Percentiles rank a stretch among this genome's conserved stretches.
Conservation (phyloP, 2,329 filamentous ascomycete genomes). For the Alternaria solani region DNA sequence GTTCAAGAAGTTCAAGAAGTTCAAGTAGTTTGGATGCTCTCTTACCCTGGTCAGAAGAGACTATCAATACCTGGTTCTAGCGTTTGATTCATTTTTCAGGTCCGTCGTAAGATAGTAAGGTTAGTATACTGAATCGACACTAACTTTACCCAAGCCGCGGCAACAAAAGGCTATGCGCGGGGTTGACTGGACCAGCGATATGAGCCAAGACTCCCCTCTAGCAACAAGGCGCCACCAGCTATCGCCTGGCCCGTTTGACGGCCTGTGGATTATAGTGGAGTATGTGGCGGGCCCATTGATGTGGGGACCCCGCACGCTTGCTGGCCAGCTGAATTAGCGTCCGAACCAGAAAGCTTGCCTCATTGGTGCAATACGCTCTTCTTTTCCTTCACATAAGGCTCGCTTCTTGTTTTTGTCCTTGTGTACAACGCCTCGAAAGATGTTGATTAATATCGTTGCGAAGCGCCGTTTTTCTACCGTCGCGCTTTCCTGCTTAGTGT, state of each 20-base stretch:
- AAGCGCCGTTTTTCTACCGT: background rate
- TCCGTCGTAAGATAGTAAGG: background rate
- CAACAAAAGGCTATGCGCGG: constrained; percentile 7
- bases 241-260: constrained; percentile 5
- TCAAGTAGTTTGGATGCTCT: constrained; percentile 11
- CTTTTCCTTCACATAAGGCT: background rate
- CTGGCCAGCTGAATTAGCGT: background rate
- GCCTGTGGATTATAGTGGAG: constrained; percentile 8
- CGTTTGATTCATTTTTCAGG: background rate
- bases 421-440: background rate
- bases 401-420: background rate
- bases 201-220: constrained; percentile 2
- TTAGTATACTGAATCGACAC: background rate
- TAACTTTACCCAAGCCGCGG: constrained; percentile 20
- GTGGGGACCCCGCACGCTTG: constrained; percentile 20
- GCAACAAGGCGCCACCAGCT: constrained; percentile 1
- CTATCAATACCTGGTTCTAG: constrained; percentile 6
- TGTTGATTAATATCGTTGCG: background rate
- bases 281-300: constrained; percentile 8
- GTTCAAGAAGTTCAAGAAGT: constrained; percentile 10
- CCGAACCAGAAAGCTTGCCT: constrained; percentile 2
- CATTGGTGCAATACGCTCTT: background rate
- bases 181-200: constrained; percentile 5
- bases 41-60: constrained; percentile 4
- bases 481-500: background rate